Evolutionary conservation across 129 eudicot species (phyloP), one percentile per base, ranked within the genome.

Genomic region (Escallonia herrerae): DNA sequence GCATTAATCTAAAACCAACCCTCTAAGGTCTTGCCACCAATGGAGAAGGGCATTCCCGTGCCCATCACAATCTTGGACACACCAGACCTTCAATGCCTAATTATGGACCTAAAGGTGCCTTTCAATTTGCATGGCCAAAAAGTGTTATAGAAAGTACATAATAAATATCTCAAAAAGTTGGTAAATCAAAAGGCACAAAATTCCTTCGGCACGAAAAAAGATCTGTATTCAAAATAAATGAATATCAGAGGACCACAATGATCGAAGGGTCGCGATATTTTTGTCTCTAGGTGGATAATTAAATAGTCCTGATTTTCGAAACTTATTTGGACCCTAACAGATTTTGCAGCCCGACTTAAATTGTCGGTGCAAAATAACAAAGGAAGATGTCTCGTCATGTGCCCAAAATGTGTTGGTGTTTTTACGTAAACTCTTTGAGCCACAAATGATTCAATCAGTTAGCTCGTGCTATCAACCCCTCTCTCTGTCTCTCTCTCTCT

Each of bases 371-470:
- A 8, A 15, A n/a, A 62, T 45, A 8, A 2, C 4, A 55, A 68
- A 33, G 11, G 8, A 40, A 39, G 46, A 50, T 5, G 58, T 60
- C 59, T 47, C 38, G 44, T 22, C 33, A 69, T 58, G 49, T 58
- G 48, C 40, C 38, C 47, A 40, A 51, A 15, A 38, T 43, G 7
- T 40, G 56, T 46, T 12, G 10, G 39, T 38, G 48, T 39, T 13
- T 41, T 58, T 11, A 43, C 12, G 55, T 64, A 58, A 5, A 69
- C 5, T 10, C 56, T 43, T 50, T 15, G 63, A 71, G 13, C 77
- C 77, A 72, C 74, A 77, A 72, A 68, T 66, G 77, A 44, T 37
- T 51, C 66, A 43, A 75, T 62, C 75, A 54, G 54, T 68, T 11
- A 12, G 14, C 33, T 66, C 55, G 68, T 45, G 55, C 68, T 9